Evolutionary conservation across 306 rosid species (phyloP), one percentile per base, ranked within the genome.

Genomic region (Glycyrrhiza uralensis): DNA sequence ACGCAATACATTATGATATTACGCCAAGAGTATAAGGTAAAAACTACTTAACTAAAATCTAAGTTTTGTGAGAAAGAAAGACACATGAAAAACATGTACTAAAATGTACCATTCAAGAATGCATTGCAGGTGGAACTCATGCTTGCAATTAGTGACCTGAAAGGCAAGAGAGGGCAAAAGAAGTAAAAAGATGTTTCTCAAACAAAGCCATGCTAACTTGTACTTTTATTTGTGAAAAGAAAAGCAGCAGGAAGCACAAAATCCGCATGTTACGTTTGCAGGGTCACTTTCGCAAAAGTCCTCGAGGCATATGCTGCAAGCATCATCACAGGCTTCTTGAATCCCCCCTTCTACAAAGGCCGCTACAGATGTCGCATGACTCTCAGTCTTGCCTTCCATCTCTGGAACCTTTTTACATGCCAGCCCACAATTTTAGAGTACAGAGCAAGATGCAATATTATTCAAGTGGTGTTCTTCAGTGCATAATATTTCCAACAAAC

Each of bases 271-370:
- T 87, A 95, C 99, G 82, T 96, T 62, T 28, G 96, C 84, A 55
- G 99, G 99, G 74, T 95, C 94, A 52, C 81, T 85, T 50, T 88
- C 81, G 23, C 80, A 83, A 58, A 95, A 95, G 22, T 88, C 97
- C 83, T 95, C 97, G 23, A 95, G 96, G 89, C 99, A 95, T 82
- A 95, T 91, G 83, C 99, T 86, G 85, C 99, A 95, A 78, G 97
- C 84, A 75, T 95, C 97, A 65, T 80, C 92, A 74, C 88, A 89
- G 38, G 92, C 85, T 23, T 85, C 93, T 78, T 91, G 99, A 79
- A 95, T 78, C 24, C 99, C 99, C 36, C 99, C 96, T 83, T 95
- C 97, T 69, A 95, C 97, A 80, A 95, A 95, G 38, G 99, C 99
- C 1, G 82, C 96, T 58, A 90, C 91, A 0, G 99, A 95, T 47